These are phyloP conservation scores for Echria macrotheca DNA, from an alignment of 495 filamentous ascomycete genomes.

Conservation along the genomic window DNA sequence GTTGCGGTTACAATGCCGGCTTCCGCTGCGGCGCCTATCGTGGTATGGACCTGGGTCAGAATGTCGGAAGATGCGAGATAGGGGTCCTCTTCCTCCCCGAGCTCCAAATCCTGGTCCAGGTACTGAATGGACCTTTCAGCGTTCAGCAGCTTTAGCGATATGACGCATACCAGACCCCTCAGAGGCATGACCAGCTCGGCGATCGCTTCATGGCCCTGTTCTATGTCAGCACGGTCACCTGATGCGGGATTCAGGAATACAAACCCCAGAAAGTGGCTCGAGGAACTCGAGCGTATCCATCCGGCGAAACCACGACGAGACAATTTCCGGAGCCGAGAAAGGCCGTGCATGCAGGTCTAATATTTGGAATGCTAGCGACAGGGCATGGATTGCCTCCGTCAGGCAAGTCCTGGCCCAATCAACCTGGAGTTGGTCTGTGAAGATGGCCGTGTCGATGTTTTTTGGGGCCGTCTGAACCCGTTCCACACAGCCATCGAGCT, in stretches of 20 bases:
- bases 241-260: constrained; percentile 24
- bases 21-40: constrained; percentile 48
- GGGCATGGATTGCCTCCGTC: constrained; percentile 62
- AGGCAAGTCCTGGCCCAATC: constrained; percentile 59
- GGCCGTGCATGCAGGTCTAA: constrained; percentile 51
- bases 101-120: constrained; percentile 36
- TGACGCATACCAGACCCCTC: constrained; percentile 61
- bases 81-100: constrained; percentile 39
- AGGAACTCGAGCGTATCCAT: constrained; percentile 62
- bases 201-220: constrained; percentile 34
- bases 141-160: constrained; percentile 70
- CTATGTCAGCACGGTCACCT: constrained; percentile 24
- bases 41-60: constrained; percentile 59
- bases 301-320: constrained; percentile 66
- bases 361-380: constrained; percentile 68
- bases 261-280: constrained; percentile 51
- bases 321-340: constrained; percentile 53
- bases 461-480: constrained; percentile 25
- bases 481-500: constrained; percentile 32
- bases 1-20: constrained; percentile 46
- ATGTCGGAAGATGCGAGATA: constrained; percentile 60
- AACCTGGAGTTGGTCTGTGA: constrained; percentile 48
- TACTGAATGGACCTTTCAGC: constrained; percentile 46
- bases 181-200: constrained; percentile 56
- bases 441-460: constrained; percentile 20